Evolutionary conservation across 805 yeast genomes (phyloP).

Genomic region (Saccharomycopsis schoenii): DNA sequence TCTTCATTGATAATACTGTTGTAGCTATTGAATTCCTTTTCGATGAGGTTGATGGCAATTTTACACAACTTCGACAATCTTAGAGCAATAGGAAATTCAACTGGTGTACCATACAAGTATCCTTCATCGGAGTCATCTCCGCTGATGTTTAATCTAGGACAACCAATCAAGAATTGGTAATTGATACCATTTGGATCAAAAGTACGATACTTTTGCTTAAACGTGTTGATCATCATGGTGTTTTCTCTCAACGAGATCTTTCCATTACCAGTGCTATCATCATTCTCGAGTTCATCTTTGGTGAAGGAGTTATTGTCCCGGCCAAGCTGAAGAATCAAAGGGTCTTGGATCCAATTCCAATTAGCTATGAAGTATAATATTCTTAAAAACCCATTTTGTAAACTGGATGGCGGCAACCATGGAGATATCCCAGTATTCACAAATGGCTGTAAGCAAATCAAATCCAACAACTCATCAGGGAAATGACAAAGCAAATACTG

Average conservation of each 20-base stretch:
- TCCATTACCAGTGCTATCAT: neutral
- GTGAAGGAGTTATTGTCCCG: slow-evolving; percentile 23
- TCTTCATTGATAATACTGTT: slow-evolving; percentile 28
- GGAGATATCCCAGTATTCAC: slow-evolving; percentile 65
- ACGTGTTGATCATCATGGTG: slow-evolving; percentile 6
- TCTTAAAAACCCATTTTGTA: slow-evolving; percentile 72
- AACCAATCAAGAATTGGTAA: slow-evolving; percentile 73
- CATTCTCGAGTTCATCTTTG: slow-evolving; percentile 29
- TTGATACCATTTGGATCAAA: slow-evolving; percentile 75
- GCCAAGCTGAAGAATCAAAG: slow-evolving; percentile 63
- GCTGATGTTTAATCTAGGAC: slow-evolving; percentile 31
- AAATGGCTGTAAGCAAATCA: slow-evolving; percentile 74
- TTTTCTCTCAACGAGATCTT: slow-evolving; percentile 19
- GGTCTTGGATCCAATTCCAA: slow-evolving; percentile 95
- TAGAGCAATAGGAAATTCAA: slow-evolving; percentile 68
- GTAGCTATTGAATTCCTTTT: slow-evolving; percentile 24
- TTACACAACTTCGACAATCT: slow-evolving; percentile 82
- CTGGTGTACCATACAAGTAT: slow-evolving; percentile 61
- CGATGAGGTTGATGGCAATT: slow-evolving; percentile 52
- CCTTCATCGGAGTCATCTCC: slow-evolving; percentile 68
- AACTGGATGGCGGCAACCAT: slow-evolving; percentile 69
- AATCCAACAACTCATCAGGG: slow-evolving; percentile 70
- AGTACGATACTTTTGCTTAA: slow-evolving; percentile 54
- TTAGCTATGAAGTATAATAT: slow-evolving; percentile 56
- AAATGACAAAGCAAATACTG: slow-evolving; percentile 68